Percentiles rank a stretch among this genome's conserved stretches.
These are phyloP conservation scores for Ilyonectria robusta DNA, from an alignment of 2,329 filamentous ascomycete species.

Conservation along the genomic window DNA sequence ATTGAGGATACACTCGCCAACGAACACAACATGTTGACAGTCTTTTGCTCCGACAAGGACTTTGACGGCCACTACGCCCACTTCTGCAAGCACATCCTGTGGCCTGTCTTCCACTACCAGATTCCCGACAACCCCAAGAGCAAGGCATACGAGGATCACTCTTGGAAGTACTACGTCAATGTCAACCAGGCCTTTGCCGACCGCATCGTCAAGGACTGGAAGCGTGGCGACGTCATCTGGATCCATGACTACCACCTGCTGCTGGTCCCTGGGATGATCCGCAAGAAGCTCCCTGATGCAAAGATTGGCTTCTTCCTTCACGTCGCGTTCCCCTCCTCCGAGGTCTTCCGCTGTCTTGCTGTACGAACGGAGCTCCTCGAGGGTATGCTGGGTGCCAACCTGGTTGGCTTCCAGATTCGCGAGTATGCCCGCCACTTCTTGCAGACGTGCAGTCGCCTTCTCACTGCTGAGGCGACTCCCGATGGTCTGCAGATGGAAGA, in stretches of 20 bases:
- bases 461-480: conserved; percentile 90
- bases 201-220: conserved; percentile 91
- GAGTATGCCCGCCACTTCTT: conserved; percentile 96
- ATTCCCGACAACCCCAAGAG: conserved; percentile 98
- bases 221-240: conserved; percentile 93
- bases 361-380: conserved; percentile 89
- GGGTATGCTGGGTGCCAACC: conserved; percentile 92
- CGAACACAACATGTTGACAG: conserved; percentile 85
- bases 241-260: conserved; percentile 96
- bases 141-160: conserved; percentile 98
- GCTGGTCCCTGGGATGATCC: conserved; percentile 89
- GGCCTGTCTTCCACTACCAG: conserved; percentile 98
- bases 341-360: conserved; percentile 93
- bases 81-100: conserved; percentile 97
- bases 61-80: conserved; percentile 95
- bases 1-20: conserved; percentile 87
- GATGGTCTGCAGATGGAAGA: conserved; percentile 93
- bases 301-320: conserved; percentile 98
- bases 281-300: conserved; percentile 90
- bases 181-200: conserved; percentile 95
- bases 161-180: conserved; percentile 94
- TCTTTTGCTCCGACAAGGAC: conserved; percentile 91
- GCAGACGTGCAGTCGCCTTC: conserved; percentile 92
- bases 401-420: conserved; percentile 93
- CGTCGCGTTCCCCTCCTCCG: conserved; percentile 94